A percentile compares a stretch with the other conserved stretches of the same genome.
Conservation (phyloP, 2,329 filamentous ascomycete genomes). For the Colletotrichum sp. region DNA sequence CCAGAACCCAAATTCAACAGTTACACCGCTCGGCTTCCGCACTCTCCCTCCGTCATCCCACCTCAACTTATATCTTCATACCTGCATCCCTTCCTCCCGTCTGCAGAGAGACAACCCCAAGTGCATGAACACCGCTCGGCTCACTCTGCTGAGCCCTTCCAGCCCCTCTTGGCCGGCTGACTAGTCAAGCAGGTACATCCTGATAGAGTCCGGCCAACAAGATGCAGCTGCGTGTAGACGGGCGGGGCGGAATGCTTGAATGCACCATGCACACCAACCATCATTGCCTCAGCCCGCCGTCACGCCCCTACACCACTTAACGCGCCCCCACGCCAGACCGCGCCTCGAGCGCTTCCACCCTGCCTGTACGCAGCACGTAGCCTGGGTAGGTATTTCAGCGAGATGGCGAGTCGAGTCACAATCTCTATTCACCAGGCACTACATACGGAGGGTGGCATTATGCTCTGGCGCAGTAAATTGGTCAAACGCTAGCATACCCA, state of each 20-base stretch:
- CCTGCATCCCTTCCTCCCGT: background rate
- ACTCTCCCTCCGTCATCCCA: background rate
- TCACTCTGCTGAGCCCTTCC: background rate
- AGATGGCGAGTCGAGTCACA: background rate
- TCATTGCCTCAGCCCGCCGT: background rate
- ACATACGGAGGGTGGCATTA: background rate
- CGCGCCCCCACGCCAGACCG: constrained; percentile 6
- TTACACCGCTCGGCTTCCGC: constrained; percentile 2
- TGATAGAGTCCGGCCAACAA: background rate
- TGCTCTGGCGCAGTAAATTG: background rate
- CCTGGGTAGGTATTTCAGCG: background rate
- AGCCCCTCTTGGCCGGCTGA: background rate
- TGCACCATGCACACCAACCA: background rate
- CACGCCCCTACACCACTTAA: background rate
- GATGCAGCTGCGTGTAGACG: background rate
- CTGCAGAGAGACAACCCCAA: background rate
- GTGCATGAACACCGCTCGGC: background rate
- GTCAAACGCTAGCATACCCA: background rate
- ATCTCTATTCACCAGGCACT: background rate
- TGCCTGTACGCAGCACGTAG: background rate
- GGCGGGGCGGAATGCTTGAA: constrained; percentile 18
- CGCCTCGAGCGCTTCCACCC: background rate
- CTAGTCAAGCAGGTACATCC: constrained; percentile 10
- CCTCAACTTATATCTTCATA: background rate
- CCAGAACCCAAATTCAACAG: constrained; percentile 6